These are phyloP conservation scores for Alternaria brassicae DNA, from an alignment of 2,329 filamentous ascomycete genomes.

Conservation along the genomic window DNA sequence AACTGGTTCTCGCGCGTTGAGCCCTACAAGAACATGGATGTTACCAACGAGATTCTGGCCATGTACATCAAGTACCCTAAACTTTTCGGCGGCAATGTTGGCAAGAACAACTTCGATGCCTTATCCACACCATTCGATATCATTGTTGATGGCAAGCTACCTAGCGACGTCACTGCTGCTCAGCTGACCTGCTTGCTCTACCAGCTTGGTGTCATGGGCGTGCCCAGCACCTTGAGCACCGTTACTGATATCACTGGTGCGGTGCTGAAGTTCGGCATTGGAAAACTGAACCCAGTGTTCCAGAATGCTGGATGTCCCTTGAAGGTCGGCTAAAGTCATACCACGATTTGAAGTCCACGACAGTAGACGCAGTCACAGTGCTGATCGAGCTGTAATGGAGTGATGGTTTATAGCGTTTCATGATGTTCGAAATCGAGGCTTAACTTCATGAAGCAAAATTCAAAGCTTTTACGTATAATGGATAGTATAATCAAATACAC, in stretches of 20 bases:
- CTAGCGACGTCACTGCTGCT: constrained; percentile 28
- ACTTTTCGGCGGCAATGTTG: constrained; percentile 54
- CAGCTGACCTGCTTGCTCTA: constrained; percentile 54
- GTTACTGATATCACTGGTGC: constrained; percentile 19
- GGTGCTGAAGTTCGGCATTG: constrained; percentile 22
- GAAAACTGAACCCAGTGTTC: constrained; percentile 35
- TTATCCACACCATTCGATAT: constrained; percentile 46
- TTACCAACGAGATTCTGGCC: constrained; percentile 50
- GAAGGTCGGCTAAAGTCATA: not conserved
- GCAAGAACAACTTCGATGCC: constrained; percentile 48
- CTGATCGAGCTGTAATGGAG: not conserved
- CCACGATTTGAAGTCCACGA: not conserved
- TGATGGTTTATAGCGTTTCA: not conserved
- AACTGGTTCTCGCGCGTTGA: constrained; percentile 50
- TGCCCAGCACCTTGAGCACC: constrained; percentile 42
- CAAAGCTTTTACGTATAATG: not conserved
- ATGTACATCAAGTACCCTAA: constrained; percentile 55
- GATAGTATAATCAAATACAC: not conserved
- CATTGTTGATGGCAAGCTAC: constrained; percentile 51
- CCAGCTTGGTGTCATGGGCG: constrained; percentile 48
- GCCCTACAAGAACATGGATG: constrained; percentile 48
- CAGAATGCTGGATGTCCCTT: constrained; percentile 52
- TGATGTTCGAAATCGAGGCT: not conserved
- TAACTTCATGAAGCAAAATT: not conserved
- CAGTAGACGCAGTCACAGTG: not conserved